Base-by-base conservation (phyloP, 495 filamentous ascomycete genomes). In the Neurospora sp. region DNA sequence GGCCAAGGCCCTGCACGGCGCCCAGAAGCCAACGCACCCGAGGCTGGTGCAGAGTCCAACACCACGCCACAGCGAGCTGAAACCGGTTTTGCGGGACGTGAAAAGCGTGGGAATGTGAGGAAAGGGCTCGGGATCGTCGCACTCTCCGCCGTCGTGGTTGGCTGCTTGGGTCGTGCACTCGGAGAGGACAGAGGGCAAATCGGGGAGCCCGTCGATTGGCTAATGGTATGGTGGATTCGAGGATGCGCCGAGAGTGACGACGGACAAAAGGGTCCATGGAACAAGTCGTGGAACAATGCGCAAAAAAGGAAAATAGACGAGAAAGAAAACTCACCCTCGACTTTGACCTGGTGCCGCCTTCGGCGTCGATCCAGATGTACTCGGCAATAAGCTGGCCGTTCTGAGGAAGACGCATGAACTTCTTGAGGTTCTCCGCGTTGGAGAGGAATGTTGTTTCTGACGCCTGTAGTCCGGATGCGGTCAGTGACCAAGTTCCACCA, bases 361-460 rank as follows among this genome's bases (percentile, higher is more conserved):
- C 81, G 76, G 89, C 83, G 82, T 99, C 96, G 79, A 99, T 94
- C 96, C 96, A 99, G 86, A 99, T 90, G 87, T 98, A 99, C 85
- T 99, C 96, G 68, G 77, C 79, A 14, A 95, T 92, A 76, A 94
- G 83, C 42, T 80, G 84, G 80, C 94, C 94, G 79, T 91, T 92
- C 87, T 98, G 96, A 80, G 93, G 90, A 75, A 99, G 92, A 77
- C 87, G 84, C 84, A 95, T 88, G 89, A 97, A 99, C 83, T 97
- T 97, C 81, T 91, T 81, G 83, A 98, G 90, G 73, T 74, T 74
- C 73, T 74, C 73, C 46, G 73, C 71, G 53, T 74, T 71, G 70
- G 73, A 71, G 73, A 74, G 44, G 27, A 68, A 61, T 71, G 73
- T 40, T 38, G 73, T n/a, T n/a, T 74, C 73, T n/a, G 69, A 40